phyloP scores from a whole-genome alignment of 768 basidiomycete species.

The Lyophyllum semitale region DNA sequence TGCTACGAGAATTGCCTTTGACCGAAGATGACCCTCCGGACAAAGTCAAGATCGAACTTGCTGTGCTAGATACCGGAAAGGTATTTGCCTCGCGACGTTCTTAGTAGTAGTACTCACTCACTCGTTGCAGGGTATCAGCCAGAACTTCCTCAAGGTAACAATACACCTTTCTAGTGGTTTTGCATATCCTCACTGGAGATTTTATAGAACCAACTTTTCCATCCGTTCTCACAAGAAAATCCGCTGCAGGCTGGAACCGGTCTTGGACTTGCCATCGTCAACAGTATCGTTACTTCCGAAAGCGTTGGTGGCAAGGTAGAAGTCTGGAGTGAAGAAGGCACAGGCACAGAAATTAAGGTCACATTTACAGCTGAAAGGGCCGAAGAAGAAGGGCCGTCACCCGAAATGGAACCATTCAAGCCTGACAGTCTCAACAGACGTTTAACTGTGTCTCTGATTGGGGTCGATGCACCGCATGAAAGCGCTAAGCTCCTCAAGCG shows the following conservation, averaged over 20 bases:
- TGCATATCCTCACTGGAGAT: not conserved
- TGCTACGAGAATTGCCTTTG: constrained; percentile 72
- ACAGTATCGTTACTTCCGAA: constrained; percentile 84
- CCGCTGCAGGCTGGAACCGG: constrained; percentile 92
- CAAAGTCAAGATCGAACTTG: constrained; percentile 77
- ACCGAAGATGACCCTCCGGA: constrained; percentile 52
- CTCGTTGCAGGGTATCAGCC: constrained; percentile 74
- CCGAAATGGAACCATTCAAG: constrained; percentile 48
- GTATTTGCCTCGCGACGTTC: constrained; percentile 19
- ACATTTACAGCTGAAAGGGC: constrained; percentile 72
- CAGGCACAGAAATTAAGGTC: constrained; percentile 91
- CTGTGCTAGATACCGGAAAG: constrained; percentile 90
- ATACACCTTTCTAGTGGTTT: too few relatives aligned
- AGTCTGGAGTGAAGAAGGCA: constrained; percentile 88
- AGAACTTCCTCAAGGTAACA: constrained; percentile 82
- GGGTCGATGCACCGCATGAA: constrained; percentile 65
- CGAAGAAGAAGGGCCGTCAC: constrained; percentile 38
- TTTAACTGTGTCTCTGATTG: constrained; percentile 66
- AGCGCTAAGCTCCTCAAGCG: constrained; percentile 70
- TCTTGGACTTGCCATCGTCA: constrained; percentile 92
- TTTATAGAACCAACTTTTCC: constrained; percentile 86
- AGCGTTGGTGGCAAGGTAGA: constrained; percentile 91
- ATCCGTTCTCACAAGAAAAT: constrained; percentile 97
- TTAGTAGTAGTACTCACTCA: constrained; percentile 1
- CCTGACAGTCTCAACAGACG: constrained; percentile 39